A percentile compares a stretch with the other conserved stretches of the same genome.
phyloP scores from a whole-genome alignment of 176 grass and related monocot species.

The Zoysia japonica region DNA sequence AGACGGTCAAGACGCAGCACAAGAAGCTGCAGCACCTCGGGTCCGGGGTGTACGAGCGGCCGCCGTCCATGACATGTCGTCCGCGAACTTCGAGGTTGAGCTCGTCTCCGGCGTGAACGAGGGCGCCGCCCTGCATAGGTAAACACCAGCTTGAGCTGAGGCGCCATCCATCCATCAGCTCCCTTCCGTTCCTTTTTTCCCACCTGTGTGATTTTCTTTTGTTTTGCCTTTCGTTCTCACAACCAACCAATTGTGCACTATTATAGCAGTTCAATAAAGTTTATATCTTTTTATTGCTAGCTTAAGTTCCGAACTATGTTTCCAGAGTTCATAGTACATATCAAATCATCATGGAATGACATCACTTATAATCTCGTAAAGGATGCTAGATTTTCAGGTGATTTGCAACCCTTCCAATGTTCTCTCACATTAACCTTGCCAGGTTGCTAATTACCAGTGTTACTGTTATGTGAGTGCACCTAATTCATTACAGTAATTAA shows the following conservation, averaged over 20 bases:
- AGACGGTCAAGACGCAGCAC: conserved; percentile 66
- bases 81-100: conserved; percentile 69
- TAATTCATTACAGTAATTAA: background rate
- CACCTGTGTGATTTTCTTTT: background rate
- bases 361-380: background rate
- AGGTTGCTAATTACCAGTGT: conserved; percentile 21
- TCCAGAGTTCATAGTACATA: too few relatives aligned
- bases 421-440: conserved; percentile 21
- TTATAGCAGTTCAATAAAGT: conserved; percentile 24
- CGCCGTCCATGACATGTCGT: conserved; percentile 69
- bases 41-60: conserved; percentile 78
- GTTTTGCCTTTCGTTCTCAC: background rate
- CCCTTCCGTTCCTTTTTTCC: background rate
- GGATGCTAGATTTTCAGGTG: background rate
- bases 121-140: conserved; percentile 2
- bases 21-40: conserved; percentile 87
- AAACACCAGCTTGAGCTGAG: background rate
- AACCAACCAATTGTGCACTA: conserved; percentile 24
- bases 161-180: background rate
- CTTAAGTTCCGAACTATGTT: background rate
- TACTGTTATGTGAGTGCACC: background rate
- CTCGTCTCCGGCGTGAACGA: conserved; percentile 66
- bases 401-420: conserved; percentile 17
- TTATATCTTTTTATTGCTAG: conserved; percentile 1
- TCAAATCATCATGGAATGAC: background rate